Evolutionary conservation across 257 asterid genomes (phyloP).

Genomic region (Hygrophila difformis): DNA sequence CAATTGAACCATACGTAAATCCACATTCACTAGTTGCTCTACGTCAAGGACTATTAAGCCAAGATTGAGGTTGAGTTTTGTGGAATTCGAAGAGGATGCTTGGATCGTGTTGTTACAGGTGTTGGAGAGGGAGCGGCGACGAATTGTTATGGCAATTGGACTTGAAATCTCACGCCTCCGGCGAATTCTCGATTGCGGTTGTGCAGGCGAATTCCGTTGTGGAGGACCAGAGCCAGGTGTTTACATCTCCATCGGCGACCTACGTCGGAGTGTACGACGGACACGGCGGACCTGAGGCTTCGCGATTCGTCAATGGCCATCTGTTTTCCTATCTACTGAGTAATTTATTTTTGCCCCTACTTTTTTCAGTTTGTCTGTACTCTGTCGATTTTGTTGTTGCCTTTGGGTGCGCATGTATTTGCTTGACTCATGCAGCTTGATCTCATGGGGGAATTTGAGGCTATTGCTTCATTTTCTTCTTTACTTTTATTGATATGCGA

Average conservation of each 20-base stretch:
- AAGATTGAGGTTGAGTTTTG: background rate
- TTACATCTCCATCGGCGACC: constrained; percentile 80
- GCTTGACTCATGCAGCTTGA: too few species aligned
- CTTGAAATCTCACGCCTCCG: constrained; percentile 76
- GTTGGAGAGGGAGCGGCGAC: constrained; percentile 65
- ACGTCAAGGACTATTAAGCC: too few species aligned
- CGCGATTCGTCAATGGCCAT: constrained; percentile 74
- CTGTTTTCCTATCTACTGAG: constrained; percentile 74
- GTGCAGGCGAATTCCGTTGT: constrained; percentile 87
- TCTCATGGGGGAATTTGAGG: too few species aligned
- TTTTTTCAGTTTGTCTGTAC: too few species aligned
- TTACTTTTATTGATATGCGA: background rate
- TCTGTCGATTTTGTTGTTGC: background rate
- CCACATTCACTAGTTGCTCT: too few species aligned
- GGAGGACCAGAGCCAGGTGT: constrained; percentile 92
- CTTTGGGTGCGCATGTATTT: background rate
- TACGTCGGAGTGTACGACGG: constrained; percentile 94
- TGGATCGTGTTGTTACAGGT: constrained; percentile 50
- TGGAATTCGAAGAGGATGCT: constrained; percentile 29
- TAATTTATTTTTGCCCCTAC: constrained; percentile 7
- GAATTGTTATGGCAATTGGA: constrained; percentile 75
- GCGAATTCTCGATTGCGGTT: constrained; percentile 87
- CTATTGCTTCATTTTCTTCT: too few species aligned
- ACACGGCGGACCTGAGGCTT: constrained; percentile 96
- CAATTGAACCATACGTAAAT: too few species aligned